Conservation (phyloP, 768 basidiomycete genomes). For the Galerina marginata region DNA sequence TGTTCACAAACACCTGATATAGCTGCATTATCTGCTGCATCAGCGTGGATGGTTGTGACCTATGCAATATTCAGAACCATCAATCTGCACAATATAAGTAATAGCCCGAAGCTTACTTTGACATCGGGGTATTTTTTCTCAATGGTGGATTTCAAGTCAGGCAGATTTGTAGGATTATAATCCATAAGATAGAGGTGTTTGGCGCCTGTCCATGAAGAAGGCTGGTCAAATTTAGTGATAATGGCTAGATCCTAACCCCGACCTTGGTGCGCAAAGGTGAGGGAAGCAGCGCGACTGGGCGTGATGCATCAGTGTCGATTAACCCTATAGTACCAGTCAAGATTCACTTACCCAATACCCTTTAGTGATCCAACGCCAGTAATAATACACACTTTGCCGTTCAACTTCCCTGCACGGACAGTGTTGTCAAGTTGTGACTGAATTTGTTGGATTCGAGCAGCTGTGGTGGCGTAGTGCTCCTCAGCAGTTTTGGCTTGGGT, state of each 20-base stretch:
- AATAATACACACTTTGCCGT: conserved; percentile 83
- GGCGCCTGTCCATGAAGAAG: conserved; percentile 54
- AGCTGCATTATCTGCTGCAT: conserved; percentile 80
- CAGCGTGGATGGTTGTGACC: conserved; percentile 80
- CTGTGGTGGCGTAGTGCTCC: conserved; percentile 63
- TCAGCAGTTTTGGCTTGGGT: conserved; percentile 38
- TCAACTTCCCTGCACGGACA: conserved; percentile 60
- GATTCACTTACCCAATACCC: conserved; percentile 78
- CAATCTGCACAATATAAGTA: background rate
- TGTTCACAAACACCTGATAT: conserved; percentile 72
- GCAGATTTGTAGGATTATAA: conserved; percentile 69
- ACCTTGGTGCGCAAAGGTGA: conserved; percentile 86
- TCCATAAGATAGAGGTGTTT: conserved; percentile 79
- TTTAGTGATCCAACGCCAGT: conserved; percentile 88
- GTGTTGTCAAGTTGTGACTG: conserved; percentile 66
- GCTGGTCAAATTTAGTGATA: conserved; percentile 10
- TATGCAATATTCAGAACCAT: conserved; percentile 33
- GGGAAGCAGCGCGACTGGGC: conserved; percentile 68
- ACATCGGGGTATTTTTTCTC: conserved; percentile 74
- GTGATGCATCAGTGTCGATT: conserved; percentile 7
- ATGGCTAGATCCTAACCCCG: background rate
- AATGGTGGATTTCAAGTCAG: conserved; percentile 73
- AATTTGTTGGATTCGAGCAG: conserved; percentile 69
- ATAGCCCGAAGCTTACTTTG: conserved; percentile 54
- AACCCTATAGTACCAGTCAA: background rate